Evolutionary conservation across 192 early-diverging fungal genomes (phyloP).

Genomic region (Gonapodya sp.): DNA sequence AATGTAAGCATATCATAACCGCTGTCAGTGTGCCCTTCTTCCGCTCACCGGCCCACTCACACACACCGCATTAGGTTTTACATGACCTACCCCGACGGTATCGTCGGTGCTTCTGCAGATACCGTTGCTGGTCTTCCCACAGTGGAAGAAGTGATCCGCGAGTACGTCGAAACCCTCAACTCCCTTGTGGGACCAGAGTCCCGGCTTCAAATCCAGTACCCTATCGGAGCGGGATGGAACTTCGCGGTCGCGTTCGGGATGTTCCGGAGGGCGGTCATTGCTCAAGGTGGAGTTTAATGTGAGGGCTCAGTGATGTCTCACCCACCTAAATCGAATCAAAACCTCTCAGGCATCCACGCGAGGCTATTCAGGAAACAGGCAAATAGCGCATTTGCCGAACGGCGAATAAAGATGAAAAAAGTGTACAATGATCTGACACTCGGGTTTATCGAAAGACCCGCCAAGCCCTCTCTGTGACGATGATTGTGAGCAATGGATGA

Average conservation of each 20-base stretch:
- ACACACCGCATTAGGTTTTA: neutral
- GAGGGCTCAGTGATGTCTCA: neutral
- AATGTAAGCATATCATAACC: neutral
- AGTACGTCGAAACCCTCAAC: neutral
- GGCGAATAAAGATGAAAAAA: neutral
- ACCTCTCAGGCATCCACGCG: too few relatives aligned
- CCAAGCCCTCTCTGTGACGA: too few relatives aligned
- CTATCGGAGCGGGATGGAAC: neutral
- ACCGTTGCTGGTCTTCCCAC: neutral
- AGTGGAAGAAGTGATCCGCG: neutral
- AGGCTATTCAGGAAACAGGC: neutral
- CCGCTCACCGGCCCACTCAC: neutral
- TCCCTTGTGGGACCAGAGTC: neutral
- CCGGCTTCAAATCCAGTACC: neutral
- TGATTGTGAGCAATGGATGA: too few relatives aligned
- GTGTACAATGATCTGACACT: slow-evolving; percentile 4
- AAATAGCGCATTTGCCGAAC: neutral
- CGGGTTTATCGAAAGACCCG: too few relatives aligned
- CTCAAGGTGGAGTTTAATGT: neutral
- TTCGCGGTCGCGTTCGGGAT: neutral
- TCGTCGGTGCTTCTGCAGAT: neutral
- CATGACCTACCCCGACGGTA: neutral
- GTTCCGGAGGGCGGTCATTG: neutral
- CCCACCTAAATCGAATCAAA: too few relatives aligned
- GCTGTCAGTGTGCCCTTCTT: neutral